Conservation (phyloP, 441 rosid genomes). For the Omphalea diandra region DNA sequence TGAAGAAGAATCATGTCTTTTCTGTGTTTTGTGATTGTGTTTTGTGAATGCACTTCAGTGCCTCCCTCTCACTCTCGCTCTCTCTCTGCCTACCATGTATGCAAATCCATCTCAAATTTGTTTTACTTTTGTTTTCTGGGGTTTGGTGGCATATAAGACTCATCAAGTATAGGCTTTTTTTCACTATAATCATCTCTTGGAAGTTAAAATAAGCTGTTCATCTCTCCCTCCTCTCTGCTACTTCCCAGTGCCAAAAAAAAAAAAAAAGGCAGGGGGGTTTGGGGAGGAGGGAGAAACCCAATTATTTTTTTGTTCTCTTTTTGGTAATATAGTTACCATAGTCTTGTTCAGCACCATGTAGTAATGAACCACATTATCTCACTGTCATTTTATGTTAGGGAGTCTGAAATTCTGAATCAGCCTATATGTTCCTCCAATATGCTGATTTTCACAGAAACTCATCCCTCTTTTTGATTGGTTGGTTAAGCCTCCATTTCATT, state of each 20-base stretch:
- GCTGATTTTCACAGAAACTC: no score
- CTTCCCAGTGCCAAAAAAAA: background rate
- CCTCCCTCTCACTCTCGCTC: background rate
- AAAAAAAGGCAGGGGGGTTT: background rate
- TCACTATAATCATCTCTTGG: background rate
- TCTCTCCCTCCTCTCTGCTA: background rate
- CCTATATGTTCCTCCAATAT: no score
- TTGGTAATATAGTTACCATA: no score
- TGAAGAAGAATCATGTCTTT: conserved; percentile 24
- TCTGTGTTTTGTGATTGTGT: conserved; percentile 3
- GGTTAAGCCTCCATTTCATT: no score
- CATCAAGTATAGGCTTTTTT: background rate
- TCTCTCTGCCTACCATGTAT: background rate
- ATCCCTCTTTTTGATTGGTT: no score
- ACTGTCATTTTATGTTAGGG: no score
- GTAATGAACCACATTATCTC: no score
- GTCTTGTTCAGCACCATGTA: no score
- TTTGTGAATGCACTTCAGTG: background rate
- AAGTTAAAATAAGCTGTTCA: background rate
- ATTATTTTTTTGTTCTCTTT: no score
- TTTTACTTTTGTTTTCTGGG: background rate
- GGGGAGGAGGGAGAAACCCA: background rate
- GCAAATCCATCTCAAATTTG: background rate
- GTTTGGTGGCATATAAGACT: background rate
- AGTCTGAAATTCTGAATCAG: no score